These are phyloP conservation scores for Neofusicoccum parvum DNA, from an alignment of 2,329 filamentous ascomycete genomes.

Conservation along the genomic window DNA sequence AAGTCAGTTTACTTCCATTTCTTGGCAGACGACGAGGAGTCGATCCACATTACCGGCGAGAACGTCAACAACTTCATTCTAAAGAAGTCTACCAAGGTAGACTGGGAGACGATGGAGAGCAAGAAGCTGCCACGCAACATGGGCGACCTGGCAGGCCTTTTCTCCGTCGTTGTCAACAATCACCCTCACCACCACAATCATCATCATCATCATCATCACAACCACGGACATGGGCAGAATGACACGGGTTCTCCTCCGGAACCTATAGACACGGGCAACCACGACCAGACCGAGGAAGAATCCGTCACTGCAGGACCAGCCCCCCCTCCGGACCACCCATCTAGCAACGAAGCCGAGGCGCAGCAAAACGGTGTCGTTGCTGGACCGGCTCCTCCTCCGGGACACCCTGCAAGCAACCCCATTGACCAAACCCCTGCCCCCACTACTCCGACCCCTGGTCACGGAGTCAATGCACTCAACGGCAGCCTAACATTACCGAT, in stretches of 20 bases:
- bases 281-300: background rate
- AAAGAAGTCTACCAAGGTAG: constrained; percentile 1
- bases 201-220: background rate
- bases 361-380: background rate
- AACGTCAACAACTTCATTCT: constrained; percentile 11
- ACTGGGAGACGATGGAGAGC: constrained; percentile 16
- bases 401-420: background rate
- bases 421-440: background rate
- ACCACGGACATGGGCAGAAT: background rate
- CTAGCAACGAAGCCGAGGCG: background rate
- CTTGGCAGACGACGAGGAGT: constrained; percentile 3
- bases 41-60: constrained; percentile 10
- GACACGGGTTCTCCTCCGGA: background rate
- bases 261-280: background rate
- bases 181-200: background rate
- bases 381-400: background rate
- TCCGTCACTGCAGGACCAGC: background rate
- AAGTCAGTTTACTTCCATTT: constrained; percentile 11
- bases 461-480: background rate
- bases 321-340: background rate
- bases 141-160: constrained; percentile 1
- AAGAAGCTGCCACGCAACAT: background rate
- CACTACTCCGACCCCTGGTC: background rate
- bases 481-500: background rate
- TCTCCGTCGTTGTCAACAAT: constrained; percentile 1